These are phyloP conservation scores for Cladophialophora yegresii DNA, from an alignment of 2,329 filamentous ascomycete species.

Conservation along the genomic window DNA sequence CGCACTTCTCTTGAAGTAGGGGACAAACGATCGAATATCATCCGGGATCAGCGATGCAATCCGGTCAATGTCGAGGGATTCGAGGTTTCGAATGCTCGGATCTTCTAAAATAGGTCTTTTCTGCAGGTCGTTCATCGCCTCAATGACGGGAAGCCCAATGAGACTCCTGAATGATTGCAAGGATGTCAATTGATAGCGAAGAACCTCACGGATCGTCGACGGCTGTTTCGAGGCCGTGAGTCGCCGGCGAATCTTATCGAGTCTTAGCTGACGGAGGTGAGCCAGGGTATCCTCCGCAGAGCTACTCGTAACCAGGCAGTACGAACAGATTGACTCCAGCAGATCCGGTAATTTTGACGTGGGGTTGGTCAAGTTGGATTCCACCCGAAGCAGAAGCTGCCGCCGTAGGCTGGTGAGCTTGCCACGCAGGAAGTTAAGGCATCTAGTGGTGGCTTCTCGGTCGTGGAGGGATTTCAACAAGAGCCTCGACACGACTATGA, in stretches of 20 bases:
- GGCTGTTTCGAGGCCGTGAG: conserved; percentile 57
- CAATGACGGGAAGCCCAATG: conserved; percentile 70
- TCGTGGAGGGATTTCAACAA: conserved; percentile 72
- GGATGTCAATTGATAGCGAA: conserved; percentile 75
- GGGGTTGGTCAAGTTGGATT: conserved; percentile 54
- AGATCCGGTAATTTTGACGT: conserved; percentile 54
- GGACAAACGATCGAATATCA: conserved; percentile 80
- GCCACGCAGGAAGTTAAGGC: conserved; percentile 65
- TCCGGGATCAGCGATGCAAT: conserved; percentile 78
- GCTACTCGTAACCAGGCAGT: conserved; percentile 77
- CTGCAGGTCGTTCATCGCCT: conserved; percentile 70
- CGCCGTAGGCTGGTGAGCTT: conserved; percentile 64
- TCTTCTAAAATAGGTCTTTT: conserved; percentile 72
- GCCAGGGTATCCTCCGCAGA: conserved; percentile 75
- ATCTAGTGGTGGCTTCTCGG: conserved; percentile 48
- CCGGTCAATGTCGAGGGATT: conserved; percentile 68
- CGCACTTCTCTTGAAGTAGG: conserved; percentile 82
- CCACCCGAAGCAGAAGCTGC: conserved; percentile 65
- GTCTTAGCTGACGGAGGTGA: conserved; percentile 74
- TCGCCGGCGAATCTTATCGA: conserved; percentile 65
- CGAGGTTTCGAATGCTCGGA: conserved; percentile 57
- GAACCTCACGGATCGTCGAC: conserved; percentile 61
- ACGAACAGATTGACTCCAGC: conserved; percentile 75
- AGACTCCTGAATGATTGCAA: conserved; percentile 75
- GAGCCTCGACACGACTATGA: conserved; percentile 73